phyloP scores from a whole-genome alignment of 805 yeast genomes.

The Zygoascus ofunaensis region DNA sequence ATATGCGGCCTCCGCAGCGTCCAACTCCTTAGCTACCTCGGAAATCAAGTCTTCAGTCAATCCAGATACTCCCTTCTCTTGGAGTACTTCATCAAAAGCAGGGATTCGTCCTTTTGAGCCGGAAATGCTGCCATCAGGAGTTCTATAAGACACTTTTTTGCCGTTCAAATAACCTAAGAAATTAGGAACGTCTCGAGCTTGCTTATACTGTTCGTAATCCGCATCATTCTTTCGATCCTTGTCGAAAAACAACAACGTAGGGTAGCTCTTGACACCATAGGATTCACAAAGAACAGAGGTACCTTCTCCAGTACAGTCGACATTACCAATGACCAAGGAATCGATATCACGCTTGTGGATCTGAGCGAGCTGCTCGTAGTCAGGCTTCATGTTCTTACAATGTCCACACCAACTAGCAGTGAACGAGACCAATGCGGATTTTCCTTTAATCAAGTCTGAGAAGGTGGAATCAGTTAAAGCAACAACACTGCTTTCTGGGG shows the following conservation, averaged over 20 bases:
- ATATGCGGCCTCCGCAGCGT: constrained; percentile 17
- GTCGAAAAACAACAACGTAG: constrained; percentile 45
- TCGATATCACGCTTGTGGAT: constrained; percentile 34
- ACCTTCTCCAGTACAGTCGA: constrained; percentile 40
- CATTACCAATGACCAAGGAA: constrained; percentile 36
- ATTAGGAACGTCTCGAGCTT: constrained; percentile 39
- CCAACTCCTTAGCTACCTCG: constrained; percentile 24
- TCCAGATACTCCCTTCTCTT: constrained; percentile 20
- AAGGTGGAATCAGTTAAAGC: constrained; percentile 36
- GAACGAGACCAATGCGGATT: constrained; percentile 41
- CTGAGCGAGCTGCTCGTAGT: constrained; percentile 42
- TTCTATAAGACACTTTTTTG: constrained; percentile 34
- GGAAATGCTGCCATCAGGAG: constrained; percentile 34
- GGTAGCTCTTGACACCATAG: constrained; percentile 40
- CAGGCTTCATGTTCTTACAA: constrained; percentile 46
- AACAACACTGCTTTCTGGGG: constrained; percentile 2
- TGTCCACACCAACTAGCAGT: constrained; percentile 54
- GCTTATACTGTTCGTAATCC: constrained; percentile 43
- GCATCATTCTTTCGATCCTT: constrained; percentile 26
- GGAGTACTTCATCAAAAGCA: constrained; percentile 26
- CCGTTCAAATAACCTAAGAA: constrained; percentile 42
- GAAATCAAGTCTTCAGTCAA: constrained; percentile 21
- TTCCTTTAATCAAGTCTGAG: constrained; percentile 32
- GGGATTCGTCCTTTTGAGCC: constrained; percentile 34
- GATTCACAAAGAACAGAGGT: constrained; percentile 33